These are phyloP conservation scores for Sporothrix inflata DNA, from an alignment of 2,329 filamentous ascomycete species.

Conservation along the genomic window DNA sequence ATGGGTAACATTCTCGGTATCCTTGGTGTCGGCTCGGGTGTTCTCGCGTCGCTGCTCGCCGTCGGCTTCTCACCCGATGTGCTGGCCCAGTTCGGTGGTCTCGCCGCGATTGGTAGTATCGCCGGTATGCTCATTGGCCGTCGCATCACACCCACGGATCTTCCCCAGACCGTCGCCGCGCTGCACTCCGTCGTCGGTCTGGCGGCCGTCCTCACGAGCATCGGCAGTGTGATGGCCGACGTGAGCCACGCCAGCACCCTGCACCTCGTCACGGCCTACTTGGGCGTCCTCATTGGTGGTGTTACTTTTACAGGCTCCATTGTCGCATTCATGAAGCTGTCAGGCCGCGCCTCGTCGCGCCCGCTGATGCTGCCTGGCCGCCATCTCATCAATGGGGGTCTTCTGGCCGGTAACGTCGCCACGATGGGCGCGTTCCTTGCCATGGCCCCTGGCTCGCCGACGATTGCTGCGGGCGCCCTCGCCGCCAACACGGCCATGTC, in stretches of 20 bases:
- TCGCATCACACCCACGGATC: conserved; percentile 82
- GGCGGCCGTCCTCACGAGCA: conserved; percentile 84
- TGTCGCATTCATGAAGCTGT: conserved; percentile 85
- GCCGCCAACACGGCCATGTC: conserved; percentile 76
- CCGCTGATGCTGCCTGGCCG: conserved; percentile 74
- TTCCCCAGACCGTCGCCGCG: conserved; percentile 87
- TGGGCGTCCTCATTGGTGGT: conserved; percentile 84
- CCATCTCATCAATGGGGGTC: conserved; percentile 72
- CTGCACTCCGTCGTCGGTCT: conserved; percentile 89
- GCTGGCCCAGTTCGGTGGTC: conserved; percentile 75
- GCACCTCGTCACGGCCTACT: conserved; percentile 82
- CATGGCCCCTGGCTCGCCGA: conserved; percentile 77
- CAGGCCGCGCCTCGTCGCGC: conserved; percentile 78
- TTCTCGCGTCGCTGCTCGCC: conserved; percentile 79
- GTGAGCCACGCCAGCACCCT: conserved; percentile 72
- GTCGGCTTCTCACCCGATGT: conserved; percentile 81
- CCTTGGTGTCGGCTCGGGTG: conserved; percentile 79
- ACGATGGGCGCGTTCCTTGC: conserved; percentile 85
- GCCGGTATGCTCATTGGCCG: conserved; percentile 75
- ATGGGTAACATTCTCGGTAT: conserved; percentile 87
- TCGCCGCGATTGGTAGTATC: conserved; percentile 72
- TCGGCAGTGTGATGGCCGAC: conserved; percentile 80
- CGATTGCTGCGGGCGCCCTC: conserved; percentile 77
- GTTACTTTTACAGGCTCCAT: conserved; percentile 91
- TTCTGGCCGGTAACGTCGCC: conserved; percentile 75